Evolutionary conservation across 2,329 filamentous ascomycete genomes (phyloP).

Genomic region (Lasiodiplodia theobromae): DNA sequence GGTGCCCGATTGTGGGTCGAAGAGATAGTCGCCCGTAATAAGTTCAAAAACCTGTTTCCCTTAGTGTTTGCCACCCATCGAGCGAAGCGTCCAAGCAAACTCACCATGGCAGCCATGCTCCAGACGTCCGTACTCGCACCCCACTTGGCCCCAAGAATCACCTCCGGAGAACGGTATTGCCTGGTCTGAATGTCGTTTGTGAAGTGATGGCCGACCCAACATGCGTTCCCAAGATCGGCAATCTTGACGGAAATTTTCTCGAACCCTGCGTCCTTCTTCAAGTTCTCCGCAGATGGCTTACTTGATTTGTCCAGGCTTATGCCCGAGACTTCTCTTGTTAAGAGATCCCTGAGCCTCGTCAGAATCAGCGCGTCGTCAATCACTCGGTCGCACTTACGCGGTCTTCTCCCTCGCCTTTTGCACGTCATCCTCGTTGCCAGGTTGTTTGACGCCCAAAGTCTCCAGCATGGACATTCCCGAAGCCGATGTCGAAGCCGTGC

Average conservation of each 20-base stretch:
- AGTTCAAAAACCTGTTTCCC: constrained; percentile 85
- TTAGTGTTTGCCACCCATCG: not conserved
- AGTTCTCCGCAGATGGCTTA: constrained; percentile 62
- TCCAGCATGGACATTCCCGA: constrained; percentile 65
- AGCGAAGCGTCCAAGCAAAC: constrained; percentile 37
- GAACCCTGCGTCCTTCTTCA: constrained; percentile 64
- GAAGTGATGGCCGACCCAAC: constrained; percentile 98
- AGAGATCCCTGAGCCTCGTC: constrained; percentile 69
- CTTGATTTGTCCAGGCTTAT: constrained; percentile 82
- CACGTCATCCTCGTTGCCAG: constrained; percentile 58
- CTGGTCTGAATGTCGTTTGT: constrained; percentile 99
- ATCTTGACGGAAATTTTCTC: constrained; percentile 98
- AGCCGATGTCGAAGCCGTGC: constrained; percentile 53
- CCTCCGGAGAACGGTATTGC: constrained; percentile 96
- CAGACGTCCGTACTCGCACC: constrained; percentile 99
- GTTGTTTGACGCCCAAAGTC: constrained; percentile 60
- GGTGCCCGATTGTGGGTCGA: constrained; percentile 96
- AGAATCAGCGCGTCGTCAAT: constrained; percentile 8
- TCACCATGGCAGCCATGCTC: constrained; percentile 99
- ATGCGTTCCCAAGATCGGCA: constrained; percentile 96
- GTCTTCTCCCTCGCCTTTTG: constrained; percentile 92
- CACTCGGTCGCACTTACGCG: constrained; percentile 68
- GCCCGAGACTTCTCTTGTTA: constrained; percentile 91
- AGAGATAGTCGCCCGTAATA: constrained; percentile 97
- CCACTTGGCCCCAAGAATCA: constrained; percentile 97